Evolutionary conservation across 73 alveolate genomes (phyloP), one percentile per base, ranked within the genome.

Genomic region (Stentor roeselii): DNA sequence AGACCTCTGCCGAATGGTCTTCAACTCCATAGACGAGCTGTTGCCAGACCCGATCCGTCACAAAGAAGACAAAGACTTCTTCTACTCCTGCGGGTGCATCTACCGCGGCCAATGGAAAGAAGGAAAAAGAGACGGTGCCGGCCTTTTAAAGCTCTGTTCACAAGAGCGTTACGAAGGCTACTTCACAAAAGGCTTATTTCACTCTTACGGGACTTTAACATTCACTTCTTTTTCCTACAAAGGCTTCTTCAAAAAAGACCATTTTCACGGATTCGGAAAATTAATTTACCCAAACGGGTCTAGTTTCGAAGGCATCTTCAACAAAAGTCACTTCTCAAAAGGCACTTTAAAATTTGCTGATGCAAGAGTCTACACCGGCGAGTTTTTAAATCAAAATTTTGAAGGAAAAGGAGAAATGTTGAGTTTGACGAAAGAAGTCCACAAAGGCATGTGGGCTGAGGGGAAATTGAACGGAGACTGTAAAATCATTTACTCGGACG

Each of bases 221-320:
- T 15, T 21, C 37, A n/a, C 50, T 3, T 42, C 83, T 0, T 31
- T n/a, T 39, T 30, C 32, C 21, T 82, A 82, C 60, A 59, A 36
- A 59, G 87, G 87, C 1, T 36, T 4, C 39, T 82, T 59, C 82
- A 59, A 82, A 39, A 39, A n/a, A 21, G 87, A 82, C 84, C 6
- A 58, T 37, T 32, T 27, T 74, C 87, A 82, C 35, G 87, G 87
- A 0, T 60, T 15, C 36, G 87, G 87, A 3, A 42, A 58, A 32
- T 27, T 82, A 6, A 32, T 58, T 14, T 82, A n/a, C 32, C 59
- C 83, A 50, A 75, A 82, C 60, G 82, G 34, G n/a, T 30, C 60
- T n/a, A 6, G 34, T 36, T 82, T 50, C 60, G 84, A 36, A 39
- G 87, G 87, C 11, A 42, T 50, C 38, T 59, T 67, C 39, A 6